These are phyloP conservation scores for Pseudonitzschia pungens DNA, from an alignment of 108 stramenopile genomes.

Conservation along the genomic window DNA sequence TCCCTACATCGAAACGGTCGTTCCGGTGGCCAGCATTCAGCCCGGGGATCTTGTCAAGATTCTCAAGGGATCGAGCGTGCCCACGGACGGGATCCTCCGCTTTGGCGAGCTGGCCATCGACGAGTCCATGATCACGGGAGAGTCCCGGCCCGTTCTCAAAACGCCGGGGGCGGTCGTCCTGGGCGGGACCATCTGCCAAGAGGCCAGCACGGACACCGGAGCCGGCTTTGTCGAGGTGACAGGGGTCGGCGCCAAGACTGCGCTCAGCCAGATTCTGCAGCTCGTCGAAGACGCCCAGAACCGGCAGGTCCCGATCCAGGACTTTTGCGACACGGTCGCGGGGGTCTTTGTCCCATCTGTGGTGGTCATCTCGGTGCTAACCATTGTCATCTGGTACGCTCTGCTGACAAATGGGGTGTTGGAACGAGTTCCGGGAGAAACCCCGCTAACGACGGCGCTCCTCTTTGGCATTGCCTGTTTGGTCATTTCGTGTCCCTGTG, in stretches of 20 bases:
- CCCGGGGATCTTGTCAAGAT: slow-evolving; percentile 72
- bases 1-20: slow-evolving; percentile 33
- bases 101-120: slow-evolving; percentile 82
- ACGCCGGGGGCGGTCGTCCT: slow-evolving; percentile 59
- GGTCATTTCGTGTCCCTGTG: slow-evolving; percentile 97
- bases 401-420: slow-evolving; percentile 27
- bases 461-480: slow-evolving; percentile 83
- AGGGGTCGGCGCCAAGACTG: slow-evolving; percentile 71
- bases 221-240: slow-evolving; percentile 71
- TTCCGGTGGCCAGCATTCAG: slow-evolving; percentile 34
- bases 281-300: slow-evolving; percentile 96
- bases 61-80: slow-evolving; percentile 73
- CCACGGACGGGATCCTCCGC: slow-evolving; percentile 76
- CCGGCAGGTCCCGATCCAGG: slow-evolving; percentile 89
- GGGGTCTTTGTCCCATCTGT: slow-evolving; percentile 91
- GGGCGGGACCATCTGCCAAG: slow-evolving; percentile 66
- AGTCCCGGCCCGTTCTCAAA: slow-evolving; percentile 86
- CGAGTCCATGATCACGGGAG: slow-evolving; percentile 93
- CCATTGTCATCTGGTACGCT: slow-evolving; percentile 69
- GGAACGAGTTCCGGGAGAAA: slow-evolving; percentile 37
- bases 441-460: slow-evolving; percentile 39
- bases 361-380: slow-evolving; percentile 61
- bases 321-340: slow-evolving; percentile 85
- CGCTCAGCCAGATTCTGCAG: slow-evolving; percentile 78
- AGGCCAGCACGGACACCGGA: slow-evolving; percentile 29